Conservation (phyloP, 371 early-diverging fungal species). For the Syncephalastrum racemosum region DNA sequence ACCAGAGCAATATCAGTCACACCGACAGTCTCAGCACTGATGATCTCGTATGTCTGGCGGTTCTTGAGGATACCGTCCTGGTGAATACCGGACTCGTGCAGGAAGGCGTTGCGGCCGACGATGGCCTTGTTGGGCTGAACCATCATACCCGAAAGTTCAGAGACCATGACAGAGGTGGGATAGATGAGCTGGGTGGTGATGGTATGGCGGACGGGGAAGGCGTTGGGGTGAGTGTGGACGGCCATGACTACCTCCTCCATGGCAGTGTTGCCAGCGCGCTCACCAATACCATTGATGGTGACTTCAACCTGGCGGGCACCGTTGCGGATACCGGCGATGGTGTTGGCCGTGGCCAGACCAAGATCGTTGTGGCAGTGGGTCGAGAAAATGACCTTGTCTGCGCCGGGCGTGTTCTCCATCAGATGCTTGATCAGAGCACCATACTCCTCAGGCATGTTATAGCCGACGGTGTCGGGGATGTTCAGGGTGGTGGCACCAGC, state of each 20-base stretch:
- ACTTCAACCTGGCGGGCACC: slow-evolving; percentile 97
- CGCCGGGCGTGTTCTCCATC: slow-evolving; percentile 73
- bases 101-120: slow-evolving; percentile 96
- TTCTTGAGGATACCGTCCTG: slow-evolving; percentile 97
- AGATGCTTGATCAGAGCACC: slow-evolving; percentile 83
- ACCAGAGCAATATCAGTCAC: slow-evolving; percentile 82
- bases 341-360: slow-evolving; percentile 96
- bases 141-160: slow-evolving; percentile 86
- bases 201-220: slow-evolving; percentile 83
- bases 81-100: slow-evolving; percentile 97
- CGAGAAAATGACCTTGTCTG: slow-evolving; percentile 79
- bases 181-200: slow-evolving; percentile 89
- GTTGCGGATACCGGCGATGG: slow-evolving; percentile 83
- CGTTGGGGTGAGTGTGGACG: slow-evolving; percentile 82
- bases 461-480: slow-evolving; percentile 96
- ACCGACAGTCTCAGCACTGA: slow-evolving; percentile 89
- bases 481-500: slow-evolving; percentile 96
- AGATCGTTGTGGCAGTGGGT: slow-evolving; percentile 98
- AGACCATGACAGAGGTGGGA: slow-evolving; percentile 87
- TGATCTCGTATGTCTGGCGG: slow-evolving; percentile 94
- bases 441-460: slow-evolving; percentile 90
- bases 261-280: slow-evolving; percentile 97
- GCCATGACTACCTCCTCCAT: slow-evolving; percentile 96
- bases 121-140: slow-evolving; percentile 98
- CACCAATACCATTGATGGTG: slow-evolving; percentile 97